Evolutionary conservation across 305 asterid species (phyloP).

Genomic region (Solanum hybrid): DNA sequence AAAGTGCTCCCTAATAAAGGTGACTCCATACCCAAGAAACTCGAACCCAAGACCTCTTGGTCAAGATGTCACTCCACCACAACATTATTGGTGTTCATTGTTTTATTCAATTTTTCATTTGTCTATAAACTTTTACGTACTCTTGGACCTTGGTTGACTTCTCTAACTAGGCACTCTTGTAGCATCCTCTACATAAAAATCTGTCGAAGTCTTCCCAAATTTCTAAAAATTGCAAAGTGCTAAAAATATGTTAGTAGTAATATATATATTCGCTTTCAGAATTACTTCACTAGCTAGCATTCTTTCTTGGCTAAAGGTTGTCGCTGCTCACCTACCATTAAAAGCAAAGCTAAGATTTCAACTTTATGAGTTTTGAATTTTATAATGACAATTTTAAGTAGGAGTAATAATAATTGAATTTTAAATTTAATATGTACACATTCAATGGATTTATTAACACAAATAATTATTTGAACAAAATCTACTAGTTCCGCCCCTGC

Average conservation of each 20-base stretch:
- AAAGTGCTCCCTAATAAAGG: no score
- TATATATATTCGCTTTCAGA: neutral
- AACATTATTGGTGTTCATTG: no score
- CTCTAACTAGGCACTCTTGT: neutral
- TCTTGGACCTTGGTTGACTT: neutral
- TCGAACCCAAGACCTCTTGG: rapidly evolving
- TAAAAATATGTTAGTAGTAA: neutral
- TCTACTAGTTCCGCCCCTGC: neutral
- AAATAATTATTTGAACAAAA: no score
- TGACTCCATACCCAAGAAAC: rapidly evolving
- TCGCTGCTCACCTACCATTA: neutral
- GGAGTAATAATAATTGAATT: no score
- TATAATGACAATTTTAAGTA: no score
- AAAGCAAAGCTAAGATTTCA: neutral
- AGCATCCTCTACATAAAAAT: neutral
- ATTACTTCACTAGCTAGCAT: neutral
- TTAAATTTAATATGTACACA: neutral
- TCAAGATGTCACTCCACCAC: neutral
- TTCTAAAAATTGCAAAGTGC: neutral
- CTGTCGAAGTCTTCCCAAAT: neutral
- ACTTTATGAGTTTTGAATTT: no score
- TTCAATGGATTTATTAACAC: neutral
- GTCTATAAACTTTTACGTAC: neutral
- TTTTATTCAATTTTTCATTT: neutral
- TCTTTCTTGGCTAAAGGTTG: neutral